A percentile compares a stretch with the other conserved stretches of the same genome.
phyloP scores from a whole-genome alignment of 2,329 filamentous ascomycete genomes.

The Botrytis fragariae region DNA sequence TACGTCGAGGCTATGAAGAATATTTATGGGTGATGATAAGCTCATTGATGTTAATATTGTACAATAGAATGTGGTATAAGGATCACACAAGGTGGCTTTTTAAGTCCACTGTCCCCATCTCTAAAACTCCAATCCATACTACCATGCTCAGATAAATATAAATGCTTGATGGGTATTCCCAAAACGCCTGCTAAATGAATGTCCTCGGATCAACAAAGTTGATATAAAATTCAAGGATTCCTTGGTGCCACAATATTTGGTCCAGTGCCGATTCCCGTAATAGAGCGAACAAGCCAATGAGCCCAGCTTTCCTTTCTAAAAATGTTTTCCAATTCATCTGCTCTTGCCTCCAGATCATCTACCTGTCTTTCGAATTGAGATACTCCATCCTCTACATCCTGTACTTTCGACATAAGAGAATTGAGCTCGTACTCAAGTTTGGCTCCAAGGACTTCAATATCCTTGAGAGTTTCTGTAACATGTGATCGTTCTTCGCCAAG shows the following conservation, averaged over 20 bases:
- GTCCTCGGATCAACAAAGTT: not conserved
- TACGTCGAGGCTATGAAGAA: not conserved
- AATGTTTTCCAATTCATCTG: constrained; percentile 56
- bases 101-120: constrained; percentile 24
- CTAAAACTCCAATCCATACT: constrained; percentile 23
- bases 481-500: constrained; percentile 66
- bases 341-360: constrained; percentile 63
- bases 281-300: constrained; percentile 37
- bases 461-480: constrained; percentile 69
- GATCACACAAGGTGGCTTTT: constrained; percentile 25
- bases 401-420: constrained; percentile 72
- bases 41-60: constrained; percentile 23
- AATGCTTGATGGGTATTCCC: constrained; percentile 23
- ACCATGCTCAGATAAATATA: constrained; percentile 19
- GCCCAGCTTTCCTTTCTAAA: constrained; percentile 37
- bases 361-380: constrained; percentile 77
- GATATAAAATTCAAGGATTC: constrained; percentile 13
- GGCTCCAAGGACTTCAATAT: constrained; percentile 76
- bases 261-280: constrained; percentile 39
- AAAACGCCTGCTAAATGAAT: constrained; percentile 19
- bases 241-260: constrained; percentile 32
- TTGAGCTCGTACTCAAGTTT: constrained; percentile 92
- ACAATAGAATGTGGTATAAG: constrained; percentile 27
- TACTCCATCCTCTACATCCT: constrained; percentile 83
- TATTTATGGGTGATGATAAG: not conserved